These are phyloP conservation scores for Plantago rigida DNA, from an alignment of 305 asterid species.

Conservation along the genomic window DNA sequence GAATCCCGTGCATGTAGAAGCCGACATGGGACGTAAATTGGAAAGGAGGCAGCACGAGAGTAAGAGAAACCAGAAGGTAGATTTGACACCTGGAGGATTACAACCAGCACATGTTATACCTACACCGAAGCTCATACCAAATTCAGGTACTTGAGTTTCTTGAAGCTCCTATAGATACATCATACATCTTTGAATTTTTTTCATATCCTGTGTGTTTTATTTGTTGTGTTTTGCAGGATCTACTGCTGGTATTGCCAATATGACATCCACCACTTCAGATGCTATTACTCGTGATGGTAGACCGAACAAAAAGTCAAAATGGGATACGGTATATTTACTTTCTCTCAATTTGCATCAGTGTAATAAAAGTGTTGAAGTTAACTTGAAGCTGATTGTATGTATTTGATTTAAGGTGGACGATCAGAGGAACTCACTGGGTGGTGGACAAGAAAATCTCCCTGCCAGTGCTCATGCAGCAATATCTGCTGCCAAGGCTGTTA, in stretches of 20 bases:
- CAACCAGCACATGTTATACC: constrained; percentile 59
- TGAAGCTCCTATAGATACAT: background rate
- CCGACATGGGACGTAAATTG: constrained; percentile 65
- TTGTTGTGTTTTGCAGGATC: constrained; percentile 31
- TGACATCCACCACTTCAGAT: constrained; percentile 40
- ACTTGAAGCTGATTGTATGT: constrained; percentile 2
- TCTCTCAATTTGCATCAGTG: constrained; percentile 16
- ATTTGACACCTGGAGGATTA: constrained; percentile 66
- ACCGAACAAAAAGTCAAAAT: constrained; percentile 74
- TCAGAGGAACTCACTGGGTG: background rate
- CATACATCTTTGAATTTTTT: background rate
- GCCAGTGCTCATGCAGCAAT: constrained; percentile 64
- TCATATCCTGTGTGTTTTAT: constrained; percentile 7
- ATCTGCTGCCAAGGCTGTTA: constrained; percentile 78
- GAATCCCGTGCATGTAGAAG: constrained; percentile 43
- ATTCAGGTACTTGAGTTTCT: constrained; percentile 42
- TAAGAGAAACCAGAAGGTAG: constrained; percentile 70
- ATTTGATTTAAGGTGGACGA: constrained; percentile 59
- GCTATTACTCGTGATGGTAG: constrained; percentile 62
- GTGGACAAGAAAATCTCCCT: constrained; percentile 55
- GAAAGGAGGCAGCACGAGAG: constrained; percentile 89
- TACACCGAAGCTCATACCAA: constrained; percentile 54
- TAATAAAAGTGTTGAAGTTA: background rate
- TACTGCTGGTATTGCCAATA: constrained; percentile 35
- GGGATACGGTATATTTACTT: constrained; percentile 74